phyloP scores from a whole-genome alignment of 768 basidiomycete species.

The Tremella fuciformis region DNA sequence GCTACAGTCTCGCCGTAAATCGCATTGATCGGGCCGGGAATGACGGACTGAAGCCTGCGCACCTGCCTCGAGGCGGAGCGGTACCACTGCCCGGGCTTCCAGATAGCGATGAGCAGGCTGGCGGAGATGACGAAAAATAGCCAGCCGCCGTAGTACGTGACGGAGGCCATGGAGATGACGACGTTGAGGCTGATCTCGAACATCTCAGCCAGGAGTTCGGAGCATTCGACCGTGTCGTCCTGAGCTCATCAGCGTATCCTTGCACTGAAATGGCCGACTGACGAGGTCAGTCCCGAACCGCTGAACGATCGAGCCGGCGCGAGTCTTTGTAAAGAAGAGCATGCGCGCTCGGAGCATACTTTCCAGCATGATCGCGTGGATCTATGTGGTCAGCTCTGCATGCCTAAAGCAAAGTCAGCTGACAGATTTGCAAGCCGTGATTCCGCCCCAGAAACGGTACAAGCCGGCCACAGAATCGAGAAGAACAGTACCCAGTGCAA shows the following conservation, averaged over 20 bases:
- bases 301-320: slow-evolving; percentile 43
- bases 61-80: slow-evolving; percentile 27
- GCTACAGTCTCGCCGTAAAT: slow-evolving; percentile 43
- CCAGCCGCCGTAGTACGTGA: slow-evolving; percentile 30
- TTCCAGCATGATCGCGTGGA: slow-evolving; percentile 35
- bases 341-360: slow-evolving; percentile 32
- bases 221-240: slow-evolving; percentile 23
- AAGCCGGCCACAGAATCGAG: slow-evolving; percentile 9
- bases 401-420: not conserved
- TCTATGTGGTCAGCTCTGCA: slow-evolving; percentile 19
- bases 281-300: slow-evolving; percentile 40
- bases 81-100: slow-evolving; percentile 33
- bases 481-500: slow-evolving; percentile 16
- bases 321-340: slow-evolving; percentile 36
- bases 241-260: slow-evolving; percentile 6
- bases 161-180: slow-evolving; percentile 17
- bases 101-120: slow-evolving; percentile 16
- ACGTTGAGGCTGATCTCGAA: slow-evolving; percentile 16
- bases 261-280: not conserved
- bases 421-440: slow-evolving; percentile 24
- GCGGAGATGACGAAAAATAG: slow-evolving; percentile 18
- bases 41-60: slow-evolving; percentile 23
- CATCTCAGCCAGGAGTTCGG: slow-evolving; percentile 19
- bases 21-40: slow-evolving; percentile 39
- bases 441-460: slow-evolving; percentile 26